These are phyloP conservation scores for Beta vulgaris DNA, from an alignment of 148 eudicot genomes.

Conservation along the genomic window DNA sequence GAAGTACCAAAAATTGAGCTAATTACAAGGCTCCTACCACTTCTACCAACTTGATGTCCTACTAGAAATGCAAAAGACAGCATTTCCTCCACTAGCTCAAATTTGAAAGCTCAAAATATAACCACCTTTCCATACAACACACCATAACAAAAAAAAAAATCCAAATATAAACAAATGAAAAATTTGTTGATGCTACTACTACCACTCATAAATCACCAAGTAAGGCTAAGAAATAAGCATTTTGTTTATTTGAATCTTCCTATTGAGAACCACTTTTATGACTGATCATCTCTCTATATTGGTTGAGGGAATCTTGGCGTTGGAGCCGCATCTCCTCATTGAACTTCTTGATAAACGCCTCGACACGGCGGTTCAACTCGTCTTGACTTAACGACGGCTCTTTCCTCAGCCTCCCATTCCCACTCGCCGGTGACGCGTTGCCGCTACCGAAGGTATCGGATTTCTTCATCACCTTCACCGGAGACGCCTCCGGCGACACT, in stretches of 20 bases:
- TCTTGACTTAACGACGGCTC: conserved; percentile 76
- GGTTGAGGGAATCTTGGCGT: conserved; percentile 63
- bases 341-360: conserved; percentile 78
- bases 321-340: conserved; percentile 91
- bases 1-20: conserved; percentile 12
- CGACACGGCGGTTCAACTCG: conserved; percentile 88
- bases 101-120: background rate
- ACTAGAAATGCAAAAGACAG: conserved; percentile 1
- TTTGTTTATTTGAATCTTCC: no score
- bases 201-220: no score
- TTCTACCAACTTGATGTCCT: background rate
- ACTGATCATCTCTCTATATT: conserved; percentile 49
- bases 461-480: conserved; percentile 43
- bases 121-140: background rate
- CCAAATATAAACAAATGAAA: background rate
- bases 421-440: conserved; percentile 22
- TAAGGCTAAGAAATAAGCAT: no score
- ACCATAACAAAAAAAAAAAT: background rate
- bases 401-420: conserved; percentile 35
- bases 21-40: background rate
- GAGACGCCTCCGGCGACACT: conserved; percentile 23
- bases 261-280: conserved; percentile 24
- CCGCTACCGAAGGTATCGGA: conserved; percentile 48
- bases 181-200: no score
- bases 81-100: background rate